phyloP scores from a whole-genome alignment of 805 yeast genomes.

The Suhomyces sp. region DNA sequence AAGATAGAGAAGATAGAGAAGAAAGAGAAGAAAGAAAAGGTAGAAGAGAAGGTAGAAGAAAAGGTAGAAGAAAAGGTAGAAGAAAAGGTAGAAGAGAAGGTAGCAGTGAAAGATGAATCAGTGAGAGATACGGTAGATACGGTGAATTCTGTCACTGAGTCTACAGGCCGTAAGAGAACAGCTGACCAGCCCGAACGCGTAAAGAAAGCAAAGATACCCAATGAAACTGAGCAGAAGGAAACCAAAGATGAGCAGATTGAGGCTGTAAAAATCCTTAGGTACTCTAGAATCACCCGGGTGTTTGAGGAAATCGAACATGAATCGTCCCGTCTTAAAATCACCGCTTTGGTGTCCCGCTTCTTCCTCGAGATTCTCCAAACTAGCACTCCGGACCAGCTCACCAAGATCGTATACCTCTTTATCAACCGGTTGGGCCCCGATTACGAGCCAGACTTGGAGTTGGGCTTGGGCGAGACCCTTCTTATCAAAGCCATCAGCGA shows the following conservation, averaged over 20 bases:
- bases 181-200: not conserved
- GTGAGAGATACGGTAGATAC: too few relatives aligned
- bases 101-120: not conserved
- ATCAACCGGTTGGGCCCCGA: slow-evolving; percentile 93
- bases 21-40: not conserved
- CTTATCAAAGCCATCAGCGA: slow-evolving; percentile 85
- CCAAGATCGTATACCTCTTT: slow-evolving; percentile 75
- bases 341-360: slow-evolving; percentile 70
- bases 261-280: not conserved
- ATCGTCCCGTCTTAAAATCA: slow-evolving; percentile 78
- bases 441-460: slow-evolving; percentile 83
- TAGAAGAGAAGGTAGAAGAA: not conserved
- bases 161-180: not conserved
- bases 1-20: not conserved
- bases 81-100: not conserved
- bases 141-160: not conserved
- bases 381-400: slow-evolving; percentile 44
- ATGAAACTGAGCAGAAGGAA: not conserved
- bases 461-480: slow-evolving; percentile 90
- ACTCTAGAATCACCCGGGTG: slow-evolving; percentile 40
- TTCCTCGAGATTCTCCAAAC: slow-evolving; percentile 59
- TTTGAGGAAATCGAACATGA: slow-evolving; percentile 79
- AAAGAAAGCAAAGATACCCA: not conserved
- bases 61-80: not conserved
- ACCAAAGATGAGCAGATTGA: not conserved